Evolutionary conservation across 2,329 filamentous ascomycete genomes (phyloP).

Genomic region (Aspergillus pseudonomiae): DNA sequence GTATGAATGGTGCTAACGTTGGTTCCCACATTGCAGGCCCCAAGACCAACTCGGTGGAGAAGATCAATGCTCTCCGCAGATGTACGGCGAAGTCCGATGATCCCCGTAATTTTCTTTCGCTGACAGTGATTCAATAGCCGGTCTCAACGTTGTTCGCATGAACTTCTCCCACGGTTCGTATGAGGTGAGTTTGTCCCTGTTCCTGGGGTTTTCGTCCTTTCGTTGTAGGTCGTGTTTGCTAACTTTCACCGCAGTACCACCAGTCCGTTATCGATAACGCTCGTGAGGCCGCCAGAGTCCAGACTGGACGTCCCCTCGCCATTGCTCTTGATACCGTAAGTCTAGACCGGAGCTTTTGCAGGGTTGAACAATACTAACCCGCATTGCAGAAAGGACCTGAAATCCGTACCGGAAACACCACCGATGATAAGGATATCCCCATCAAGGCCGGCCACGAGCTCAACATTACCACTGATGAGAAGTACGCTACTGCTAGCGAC

Average conservation of each 20-base stretch:
- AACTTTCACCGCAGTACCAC: slow-evolving; percentile 67
- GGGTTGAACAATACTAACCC: slow-evolving; percentile 16
- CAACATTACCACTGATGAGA: slow-evolving; percentile 95
- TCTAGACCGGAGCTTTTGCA: slow-evolving; percentile 24
- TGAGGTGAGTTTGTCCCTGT: slow-evolving; percentile 53
- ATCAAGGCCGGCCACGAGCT: slow-evolving; percentile 81
- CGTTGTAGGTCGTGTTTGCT: not conserved
- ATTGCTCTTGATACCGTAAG: slow-evolving; percentile 86
- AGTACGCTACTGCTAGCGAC: slow-evolving; percentile 82
- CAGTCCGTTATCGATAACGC: slow-evolving; percentile 98
- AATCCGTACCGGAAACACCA: slow-evolving; percentile 80
- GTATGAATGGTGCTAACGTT: slow-evolving; percentile 24
- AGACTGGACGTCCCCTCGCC: slow-evolving; percentile 83
- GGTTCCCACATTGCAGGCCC: slow-evolving; percentile 59
- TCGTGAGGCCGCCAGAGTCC: slow-evolving; percentile 76
- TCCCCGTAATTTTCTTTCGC: slow-evolving; percentile 8
- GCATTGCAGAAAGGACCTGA: slow-evolving; percentile 71
- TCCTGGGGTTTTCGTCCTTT: not conserved
- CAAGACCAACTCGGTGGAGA: slow-evolving; percentile 97
- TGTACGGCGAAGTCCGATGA: slow-evolving; percentile 39
- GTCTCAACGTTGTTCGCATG: slow-evolving; percentile 99
- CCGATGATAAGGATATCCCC: slow-evolving; percentile 72
- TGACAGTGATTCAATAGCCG: slow-evolving; percentile 55
- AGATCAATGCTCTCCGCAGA: slow-evolving; percentile 90
- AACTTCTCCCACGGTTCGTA: slow-evolving; percentile 97